phyloP scores from a whole-genome alignment of 345 rosid genomes.

The Bruguiera parviflora region DNA sequence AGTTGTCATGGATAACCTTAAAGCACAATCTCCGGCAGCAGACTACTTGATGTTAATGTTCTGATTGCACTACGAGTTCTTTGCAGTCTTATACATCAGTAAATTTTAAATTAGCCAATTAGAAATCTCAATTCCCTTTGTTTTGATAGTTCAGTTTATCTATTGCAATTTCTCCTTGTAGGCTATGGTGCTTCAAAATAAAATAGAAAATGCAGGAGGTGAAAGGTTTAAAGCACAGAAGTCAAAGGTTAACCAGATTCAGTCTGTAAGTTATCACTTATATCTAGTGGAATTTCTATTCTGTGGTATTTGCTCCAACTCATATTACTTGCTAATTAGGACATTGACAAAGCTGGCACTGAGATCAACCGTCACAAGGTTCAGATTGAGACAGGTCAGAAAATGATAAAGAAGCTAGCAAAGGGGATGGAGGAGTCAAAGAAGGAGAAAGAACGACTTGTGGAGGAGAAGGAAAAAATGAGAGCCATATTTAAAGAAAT shows the following conservation, averaged over 20 bases:
- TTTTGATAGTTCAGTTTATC: not conserved
- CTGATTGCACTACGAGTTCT: not conserved
- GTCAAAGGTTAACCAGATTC: conserved; percentile 74
- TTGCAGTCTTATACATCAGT: not conserved
- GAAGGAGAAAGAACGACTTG: conserved; percentile 68
- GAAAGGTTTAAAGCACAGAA: conserved; percentile 74
- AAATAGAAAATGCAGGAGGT: conserved; percentile 91
- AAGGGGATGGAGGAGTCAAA: conserved; percentile 80
- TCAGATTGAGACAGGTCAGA: conserved; percentile 79
- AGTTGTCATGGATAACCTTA: too few relatives aligned
- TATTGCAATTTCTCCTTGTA: conserved; percentile 22
- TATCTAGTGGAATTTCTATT: conserved; percentile 12
- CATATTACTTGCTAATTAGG: conserved; percentile 40
- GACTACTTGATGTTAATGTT: conserved; percentile 6
- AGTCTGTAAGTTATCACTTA: conserved; percentile 60
- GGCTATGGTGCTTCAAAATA: conserved; percentile 80
- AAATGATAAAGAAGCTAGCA: conserved; percentile 80
- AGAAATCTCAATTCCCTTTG: not conserved
- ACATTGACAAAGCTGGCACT: conserved; percentile 74
- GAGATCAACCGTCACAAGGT: conserved; percentile 89
- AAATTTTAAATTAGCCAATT: conserved; percentile 5
- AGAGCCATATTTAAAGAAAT: conserved; percentile 55
- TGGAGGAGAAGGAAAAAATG: conserved; percentile 69
- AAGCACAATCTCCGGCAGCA: not conserved
- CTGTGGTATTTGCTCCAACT: conserved; percentile 21